A percentile compares a stretch with the other conserved stretches of the same genome.
phyloP scores from a whole-genome alignment of 1,284 basidiomycete species.

The Rhodofomes roseus region DNA sequence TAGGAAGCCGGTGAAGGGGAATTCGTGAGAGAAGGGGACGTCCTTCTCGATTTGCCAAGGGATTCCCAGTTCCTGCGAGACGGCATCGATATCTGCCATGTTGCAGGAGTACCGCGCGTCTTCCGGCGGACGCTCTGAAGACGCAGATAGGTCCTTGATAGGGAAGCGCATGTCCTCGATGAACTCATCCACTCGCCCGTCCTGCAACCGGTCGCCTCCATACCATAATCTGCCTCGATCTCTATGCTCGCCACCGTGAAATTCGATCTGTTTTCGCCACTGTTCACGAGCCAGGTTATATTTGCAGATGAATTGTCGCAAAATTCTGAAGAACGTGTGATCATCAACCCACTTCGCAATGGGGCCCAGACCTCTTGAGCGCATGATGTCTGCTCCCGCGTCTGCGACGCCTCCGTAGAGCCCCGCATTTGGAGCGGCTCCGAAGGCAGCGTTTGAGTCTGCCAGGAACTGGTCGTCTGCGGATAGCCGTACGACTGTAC shows the following conservation, averaged over 20 bases:
- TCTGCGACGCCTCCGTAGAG: conserved; percentile 28
- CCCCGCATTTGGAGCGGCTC: conserved; percentile 12
- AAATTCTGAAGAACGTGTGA: conserved; percentile 32
- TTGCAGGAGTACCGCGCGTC: conserved; percentile 21
- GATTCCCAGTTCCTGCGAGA: conserved; percentile 27
- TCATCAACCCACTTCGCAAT: conserved; percentile 39
- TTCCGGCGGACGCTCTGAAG: neutral
- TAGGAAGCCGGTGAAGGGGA: conserved; percentile 29
- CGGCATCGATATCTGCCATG: conserved; percentile 24
- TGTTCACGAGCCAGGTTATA: neutral
- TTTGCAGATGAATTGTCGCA: no score
- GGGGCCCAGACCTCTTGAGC: conserved; percentile 22
- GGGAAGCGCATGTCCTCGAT: conserved; percentile 10
- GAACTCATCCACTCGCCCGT: conserved; percentile 8
- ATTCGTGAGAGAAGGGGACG: conserved; percentile 19
- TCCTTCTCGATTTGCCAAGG: conserved; percentile 31
- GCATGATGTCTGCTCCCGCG: conserved; percentile 20
- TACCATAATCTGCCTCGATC: conserved; percentile 9
- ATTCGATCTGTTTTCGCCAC: neutral
- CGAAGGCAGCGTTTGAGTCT: conserved; percentile 13
- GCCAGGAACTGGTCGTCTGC: neutral
- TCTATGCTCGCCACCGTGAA: conserved; percentile 12
- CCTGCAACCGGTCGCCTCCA: conserved; percentile 1
- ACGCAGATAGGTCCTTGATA: conserved; percentile 5
- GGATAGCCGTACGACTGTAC: neutral